Percentiles rank a stretch among this genome's conserved stretches.
These are phyloP conservation scores for Diatrype stigma DNA, from an alignment of 2,329 filamentous ascomycete species.

Conservation along the genomic window DNA sequence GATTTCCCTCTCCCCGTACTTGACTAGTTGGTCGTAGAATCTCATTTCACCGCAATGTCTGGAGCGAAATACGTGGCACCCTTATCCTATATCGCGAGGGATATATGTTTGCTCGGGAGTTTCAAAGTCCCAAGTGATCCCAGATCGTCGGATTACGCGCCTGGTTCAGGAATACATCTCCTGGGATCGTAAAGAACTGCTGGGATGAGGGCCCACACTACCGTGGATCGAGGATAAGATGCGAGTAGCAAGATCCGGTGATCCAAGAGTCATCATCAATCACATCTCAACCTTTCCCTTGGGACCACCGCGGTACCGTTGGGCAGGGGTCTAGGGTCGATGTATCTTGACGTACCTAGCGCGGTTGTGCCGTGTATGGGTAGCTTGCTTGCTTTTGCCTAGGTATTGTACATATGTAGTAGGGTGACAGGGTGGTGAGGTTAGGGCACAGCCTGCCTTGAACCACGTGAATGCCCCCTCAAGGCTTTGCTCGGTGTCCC, in stretches of 20 bases:
- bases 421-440: neutral
- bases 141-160: neutral
- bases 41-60: neutral
- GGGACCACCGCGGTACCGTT: neutral
- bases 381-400: neutral
- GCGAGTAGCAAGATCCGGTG: neutral
- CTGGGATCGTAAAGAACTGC: neutral
- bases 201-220: neutral
- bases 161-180: neutral
- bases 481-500: neutral
- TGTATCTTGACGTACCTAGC: neutral
- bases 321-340: neutral
- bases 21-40: too few relatives aligned
- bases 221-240: neutral
- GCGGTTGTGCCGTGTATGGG: neutral
- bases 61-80: neutral
- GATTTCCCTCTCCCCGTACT: neutral
- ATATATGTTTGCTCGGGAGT: neutral
- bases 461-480: neutral
- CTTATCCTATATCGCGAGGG: neutral
- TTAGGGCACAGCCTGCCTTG: neutral
- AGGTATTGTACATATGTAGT: too few relatives aligned
- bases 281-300: constrained; percentile 1
- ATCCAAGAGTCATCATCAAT: neutral
- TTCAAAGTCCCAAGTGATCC: neutral